Evolutionary conservation across 495 filamentous ascomycete species (phyloP).

Genomic region (Xanthoparmelia taractica): DNA sequence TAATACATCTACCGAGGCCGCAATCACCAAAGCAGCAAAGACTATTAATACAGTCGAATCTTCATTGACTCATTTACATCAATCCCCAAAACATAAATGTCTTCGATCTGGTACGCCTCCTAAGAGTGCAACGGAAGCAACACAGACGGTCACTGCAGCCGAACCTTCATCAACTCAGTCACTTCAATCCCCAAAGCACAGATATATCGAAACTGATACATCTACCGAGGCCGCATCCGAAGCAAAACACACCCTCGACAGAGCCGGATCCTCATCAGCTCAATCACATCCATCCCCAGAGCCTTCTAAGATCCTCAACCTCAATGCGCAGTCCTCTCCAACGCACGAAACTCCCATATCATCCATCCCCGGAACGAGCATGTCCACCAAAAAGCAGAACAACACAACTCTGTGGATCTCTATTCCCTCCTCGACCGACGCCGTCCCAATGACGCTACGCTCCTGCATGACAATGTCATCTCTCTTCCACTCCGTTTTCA

Average conservation of each 20-base stretch:
- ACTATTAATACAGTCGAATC: no score
- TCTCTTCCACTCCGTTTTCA: not conserved
- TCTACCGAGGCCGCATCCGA: not conserved
- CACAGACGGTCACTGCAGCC: not conserved
- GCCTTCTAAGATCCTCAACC: not conserved
- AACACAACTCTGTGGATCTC: not conserved
- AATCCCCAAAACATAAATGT: not conserved
- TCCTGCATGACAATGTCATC: not conserved
- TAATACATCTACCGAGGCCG: no score
- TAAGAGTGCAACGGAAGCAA: not conserved
- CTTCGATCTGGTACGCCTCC: not conserved
- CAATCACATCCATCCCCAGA: not conserved
- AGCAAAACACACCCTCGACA: not conserved
- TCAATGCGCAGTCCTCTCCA: not conserved
- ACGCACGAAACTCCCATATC: not conserved
- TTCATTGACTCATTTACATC: no score
- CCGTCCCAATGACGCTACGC: not conserved
- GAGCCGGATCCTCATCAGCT: not conserved
- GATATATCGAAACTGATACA: not conserved
- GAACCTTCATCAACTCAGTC: not conserved
- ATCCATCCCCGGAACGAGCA: not conserved
- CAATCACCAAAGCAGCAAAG: no score
- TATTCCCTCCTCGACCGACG: not conserved
- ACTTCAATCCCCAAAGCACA: no score
- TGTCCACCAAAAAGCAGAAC: not conserved